Percentiles rank a stretch among this genome's conserved stretches.
Evolutionary conservation across 176 grass and related monocot species (phyloP).

Genomic region (Coix lacrymajobi): DNA sequence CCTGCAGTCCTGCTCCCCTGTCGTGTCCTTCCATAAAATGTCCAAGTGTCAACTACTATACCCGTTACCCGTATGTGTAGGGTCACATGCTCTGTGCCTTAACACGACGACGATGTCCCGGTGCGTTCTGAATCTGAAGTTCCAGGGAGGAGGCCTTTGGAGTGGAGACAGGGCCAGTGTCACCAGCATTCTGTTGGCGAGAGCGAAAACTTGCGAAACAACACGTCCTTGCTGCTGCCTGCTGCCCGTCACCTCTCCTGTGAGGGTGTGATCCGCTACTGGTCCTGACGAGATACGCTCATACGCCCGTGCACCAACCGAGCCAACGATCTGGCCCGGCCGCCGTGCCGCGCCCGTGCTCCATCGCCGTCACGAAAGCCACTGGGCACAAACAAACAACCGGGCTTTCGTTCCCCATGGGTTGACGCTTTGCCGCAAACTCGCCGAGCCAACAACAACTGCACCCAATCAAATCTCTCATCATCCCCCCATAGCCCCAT

Average conservation of each 20-base stretch:
- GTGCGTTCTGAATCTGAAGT: background rate
- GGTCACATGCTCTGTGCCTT: background rate
- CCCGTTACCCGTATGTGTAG: background rate
- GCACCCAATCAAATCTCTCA: background rate
- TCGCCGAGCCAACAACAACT: background rate
- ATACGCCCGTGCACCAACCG: background rate
- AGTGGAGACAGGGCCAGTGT: background rate
- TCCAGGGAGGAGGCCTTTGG: background rate
- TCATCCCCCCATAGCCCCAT: too few species aligned
- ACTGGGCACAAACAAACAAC: background rate
- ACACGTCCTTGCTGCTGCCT: too few species aligned
- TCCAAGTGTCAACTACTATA: background rate
- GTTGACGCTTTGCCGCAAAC: background rate
- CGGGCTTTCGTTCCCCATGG: background rate
- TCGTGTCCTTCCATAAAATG: background rate
- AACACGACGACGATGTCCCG: background rate
- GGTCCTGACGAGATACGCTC: background rate
- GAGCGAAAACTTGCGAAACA: background rate
- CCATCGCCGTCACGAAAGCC: background rate
- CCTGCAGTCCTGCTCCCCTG: background rate
- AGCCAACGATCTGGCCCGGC: background rate
- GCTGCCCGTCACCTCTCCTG: background rate
- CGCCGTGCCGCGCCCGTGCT: background rate
- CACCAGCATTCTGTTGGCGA: background rate
- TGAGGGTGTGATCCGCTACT: background rate